A percentile compares a stretch with the other conserved stretches of the same genome.
These are phyloP conservation scores for Globisporangium acanthophoron DNA, from an alignment of 352 stramenopile genomes.

Conservation along the genomic window DNA sequence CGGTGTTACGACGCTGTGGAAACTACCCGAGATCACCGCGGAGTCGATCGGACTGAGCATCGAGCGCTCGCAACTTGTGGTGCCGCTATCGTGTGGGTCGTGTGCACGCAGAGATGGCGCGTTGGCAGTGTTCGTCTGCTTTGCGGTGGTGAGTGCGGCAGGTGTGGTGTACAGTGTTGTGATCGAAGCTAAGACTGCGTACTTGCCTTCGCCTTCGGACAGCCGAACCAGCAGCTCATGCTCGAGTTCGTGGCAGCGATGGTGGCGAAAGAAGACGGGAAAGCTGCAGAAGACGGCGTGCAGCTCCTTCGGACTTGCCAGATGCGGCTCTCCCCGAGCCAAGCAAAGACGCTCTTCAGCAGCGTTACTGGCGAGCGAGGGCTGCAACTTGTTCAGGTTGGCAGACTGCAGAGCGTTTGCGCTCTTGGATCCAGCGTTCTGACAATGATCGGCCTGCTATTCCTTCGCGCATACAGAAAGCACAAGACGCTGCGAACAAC, in stretches of 20 bases:
- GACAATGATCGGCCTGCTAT: no score
- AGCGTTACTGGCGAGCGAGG: slow-evolving; percentile 1
- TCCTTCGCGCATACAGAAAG: slow-evolving; percentile 20
- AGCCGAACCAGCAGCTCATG: slow-evolving; percentile 41
- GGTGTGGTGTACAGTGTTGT: not conserved
- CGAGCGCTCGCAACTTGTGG: slow-evolving; percentile 32
- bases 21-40: slow-evolving; percentile 32
- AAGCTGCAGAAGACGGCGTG: slow-evolving; percentile 1
- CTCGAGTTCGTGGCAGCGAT: slow-evolving; percentile 39
- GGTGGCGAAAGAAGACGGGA: slow-evolving; percentile 7
- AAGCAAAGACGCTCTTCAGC: slow-evolving; percentile 34
- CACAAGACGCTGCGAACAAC: slow-evolving; percentile 19
- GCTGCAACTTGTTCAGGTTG: slow-evolving; percentile 4
- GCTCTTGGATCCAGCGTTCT: no score
- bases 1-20: slow-evolving; percentile 35
- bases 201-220: not conserved
- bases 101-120: slow-evolving; percentile 21
- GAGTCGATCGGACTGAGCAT: slow-evolving; percentile 42
- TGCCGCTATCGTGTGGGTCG: slow-evolving; percentile 44
- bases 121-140: slow-evolving; percentile 33
- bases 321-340: slow-evolving; percentile 32
- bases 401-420: not conserved
- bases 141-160: slow-evolving; percentile 18
- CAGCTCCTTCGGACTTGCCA: slow-evolving; percentile 48
- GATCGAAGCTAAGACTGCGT: not conserved